phyloP scores from a whole-genome alignment of 495 filamentous ascomycete species.

The Melanomma pulvis-pyrius region DNA sequence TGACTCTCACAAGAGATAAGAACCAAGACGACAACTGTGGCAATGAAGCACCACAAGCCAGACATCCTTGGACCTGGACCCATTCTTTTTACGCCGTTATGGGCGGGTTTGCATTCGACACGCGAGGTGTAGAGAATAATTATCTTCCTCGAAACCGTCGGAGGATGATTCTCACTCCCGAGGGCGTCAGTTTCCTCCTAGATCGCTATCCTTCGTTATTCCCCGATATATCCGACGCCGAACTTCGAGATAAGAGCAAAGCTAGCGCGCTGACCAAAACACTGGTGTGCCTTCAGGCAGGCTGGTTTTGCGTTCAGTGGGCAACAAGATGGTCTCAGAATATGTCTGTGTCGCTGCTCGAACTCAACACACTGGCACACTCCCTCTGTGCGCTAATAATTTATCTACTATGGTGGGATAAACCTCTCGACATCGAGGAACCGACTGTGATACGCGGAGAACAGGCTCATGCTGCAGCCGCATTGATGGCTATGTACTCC shows the following conservation, averaged over 20 bases:
- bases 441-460: neutral
- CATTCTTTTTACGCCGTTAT: conserved; percentile 4
- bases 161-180: neutral
- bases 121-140: neutral
- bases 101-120: conserved; percentile 9
- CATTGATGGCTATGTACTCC: neutral
- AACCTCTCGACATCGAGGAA: conserved; percentile 13
- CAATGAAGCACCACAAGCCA: too few species aligned
- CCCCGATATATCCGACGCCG: neutral
- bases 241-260: conserved; percentile 13
- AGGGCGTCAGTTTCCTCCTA: neutral
- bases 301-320: conserved; percentile 8
- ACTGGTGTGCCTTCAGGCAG: conserved; percentile 8
- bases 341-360: neutral
- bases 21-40: neutral
- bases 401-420: conserved; percentile 16
- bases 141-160: neutral
- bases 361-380: conserved; percentile 15
- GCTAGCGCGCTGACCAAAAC: conserved; percentile 5
- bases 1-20: neutral
- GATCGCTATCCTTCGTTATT: neutral
- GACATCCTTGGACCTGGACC: neutral
- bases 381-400: conserved; percentile 8
- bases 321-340: neutral
- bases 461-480: neutral